Percentiles rank a stretch among this genome's conserved stretches.
Conservation (phyloP, 2,329 filamentous ascomycete genomes). For the Microthyrium microscopicum region DNA sequence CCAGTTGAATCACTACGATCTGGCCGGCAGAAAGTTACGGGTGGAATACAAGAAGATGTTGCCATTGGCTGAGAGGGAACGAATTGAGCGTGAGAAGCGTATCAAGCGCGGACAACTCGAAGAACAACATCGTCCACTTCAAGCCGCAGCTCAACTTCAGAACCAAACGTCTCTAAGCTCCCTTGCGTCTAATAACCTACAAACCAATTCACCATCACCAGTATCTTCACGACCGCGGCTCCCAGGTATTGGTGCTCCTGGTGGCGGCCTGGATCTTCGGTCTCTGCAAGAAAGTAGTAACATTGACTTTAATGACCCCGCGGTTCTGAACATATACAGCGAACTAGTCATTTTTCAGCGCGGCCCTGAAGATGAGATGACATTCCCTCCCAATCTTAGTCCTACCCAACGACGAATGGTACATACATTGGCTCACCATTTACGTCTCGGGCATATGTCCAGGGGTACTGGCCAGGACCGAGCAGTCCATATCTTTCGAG, state of each 20-base stretch:
- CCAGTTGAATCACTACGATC: slow-evolving; percentile 84
- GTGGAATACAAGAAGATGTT: slow-evolving; percentile 99
- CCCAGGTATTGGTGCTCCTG: slow-evolving; percentile 18
- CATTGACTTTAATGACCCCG: slow-evolving; percentile 70
- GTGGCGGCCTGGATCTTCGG: no score
- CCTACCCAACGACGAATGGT: slow-evolving; percentile 78
- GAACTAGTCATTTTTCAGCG: slow-evolving; percentile 81
- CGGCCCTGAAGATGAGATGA: slow-evolving; percentile 58
- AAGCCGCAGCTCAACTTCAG: slow-evolving; percentile 44
- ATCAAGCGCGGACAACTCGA: slow-evolving; percentile 91
- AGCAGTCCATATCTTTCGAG: slow-evolving; percentile 78
- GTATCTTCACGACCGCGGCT: slow-evolving; percentile 41
- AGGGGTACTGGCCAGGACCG: slow-evolving; percentile 75
- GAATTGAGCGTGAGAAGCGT: slow-evolving; percentile 92
- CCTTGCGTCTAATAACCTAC: slow-evolving; percentile 43
- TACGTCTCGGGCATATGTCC: slow-evolving; percentile 80
- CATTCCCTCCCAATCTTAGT: slow-evolving; percentile 66
- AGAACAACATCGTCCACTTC: slow-evolving; percentile 76
- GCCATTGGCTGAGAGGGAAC: slow-evolving; percentile 79
- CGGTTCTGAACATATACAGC: slow-evolving; percentile 75
- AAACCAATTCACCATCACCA: slow-evolving; percentile 49
- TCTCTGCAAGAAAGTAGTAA: no score
- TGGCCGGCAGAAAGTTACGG: slow-evolving; percentile 82
- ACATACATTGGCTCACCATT: slow-evolving; percentile 87
- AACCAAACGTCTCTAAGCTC: slow-evolving; percentile 79